phyloP scores from a whole-genome alignment of 257 asterid genomes.

The Nicotiana obtusifolia region DNA sequence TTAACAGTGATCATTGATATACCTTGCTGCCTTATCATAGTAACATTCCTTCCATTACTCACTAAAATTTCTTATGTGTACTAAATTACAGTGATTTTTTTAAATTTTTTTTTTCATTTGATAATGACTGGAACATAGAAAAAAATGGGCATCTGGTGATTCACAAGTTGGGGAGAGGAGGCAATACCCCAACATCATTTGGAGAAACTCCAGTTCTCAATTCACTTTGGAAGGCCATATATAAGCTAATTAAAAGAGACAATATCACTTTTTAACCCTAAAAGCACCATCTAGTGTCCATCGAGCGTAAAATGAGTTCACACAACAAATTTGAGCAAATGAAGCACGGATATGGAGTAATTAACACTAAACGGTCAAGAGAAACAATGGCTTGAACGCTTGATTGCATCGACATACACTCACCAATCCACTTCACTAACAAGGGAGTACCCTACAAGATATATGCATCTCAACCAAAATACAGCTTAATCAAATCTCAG shows the following conservation, averaged over 20 bases:
- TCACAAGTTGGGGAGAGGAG: background rate
- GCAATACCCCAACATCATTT: background rate
- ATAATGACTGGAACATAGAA: background rate
- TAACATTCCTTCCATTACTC: background rate
- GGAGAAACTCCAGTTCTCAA: background rate
- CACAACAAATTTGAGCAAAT: background rate
- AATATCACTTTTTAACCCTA: background rate
- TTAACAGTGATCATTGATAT: background rate
- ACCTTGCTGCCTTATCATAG: background rate
- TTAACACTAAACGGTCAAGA: background rate
- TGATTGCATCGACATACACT: background rate
- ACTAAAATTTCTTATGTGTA: background rate
- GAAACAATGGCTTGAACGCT: background rate
- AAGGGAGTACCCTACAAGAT: slow-evolving; percentile 3
- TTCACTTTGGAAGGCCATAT: background rate
- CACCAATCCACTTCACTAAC: background rate
- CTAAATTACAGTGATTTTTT: background rate
- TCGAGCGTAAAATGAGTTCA: background rate
- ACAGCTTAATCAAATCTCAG: background rate
- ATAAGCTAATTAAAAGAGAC: background rate
- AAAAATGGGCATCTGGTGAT: background rate
- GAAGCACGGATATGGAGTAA: background rate
- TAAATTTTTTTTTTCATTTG: background rate
- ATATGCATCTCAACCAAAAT: background rate
- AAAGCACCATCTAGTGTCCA: background rate